These are phyloP conservation scores for Komagataella kurtzmanii DNA, from an alignment of 805 yeast genomes.

Conservation along the genomic window DNA sequence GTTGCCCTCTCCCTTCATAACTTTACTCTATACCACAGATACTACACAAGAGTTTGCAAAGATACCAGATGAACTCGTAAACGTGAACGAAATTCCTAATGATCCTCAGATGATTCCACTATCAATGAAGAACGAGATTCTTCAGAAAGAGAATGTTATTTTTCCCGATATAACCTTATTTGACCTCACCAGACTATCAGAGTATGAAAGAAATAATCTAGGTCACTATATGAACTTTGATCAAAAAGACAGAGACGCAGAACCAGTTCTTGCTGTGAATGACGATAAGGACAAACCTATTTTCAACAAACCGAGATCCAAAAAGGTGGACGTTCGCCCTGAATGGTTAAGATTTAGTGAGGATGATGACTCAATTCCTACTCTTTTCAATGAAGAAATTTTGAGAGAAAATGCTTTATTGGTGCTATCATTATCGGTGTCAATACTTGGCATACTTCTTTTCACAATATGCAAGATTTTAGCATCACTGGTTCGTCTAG, in stretches of 20 bases:
- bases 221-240: slow-evolving; percentile 18
- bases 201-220: slow-evolving; percentile 41
- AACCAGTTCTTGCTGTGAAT: slow-evolving; percentile 1
- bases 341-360: slow-evolving; percentile 14
- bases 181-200: slow-evolving; percentile 34
- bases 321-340: slow-evolving; percentile 7
- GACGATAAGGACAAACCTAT: slow-evolving; percentile 17
- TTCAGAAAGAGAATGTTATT: slow-evolving; percentile 20
- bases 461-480: neutral
- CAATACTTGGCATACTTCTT: slow-evolving; percentile 4
- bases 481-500: neutral
- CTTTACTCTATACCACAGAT: slow-evolving; percentile 43
- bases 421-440: slow-evolving; percentile 10
- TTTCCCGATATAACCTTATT: slow-evolving; percentile 42
- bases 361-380: slow-evolving; percentile 19
- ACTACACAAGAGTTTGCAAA: slow-evolving; percentile 11
- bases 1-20: slow-evolving; percentile 61
- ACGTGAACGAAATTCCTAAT: slow-evolving; percentile 16
- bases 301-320: slow-evolving; percentile 9
- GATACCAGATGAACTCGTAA: slow-evolving; percentile 6
- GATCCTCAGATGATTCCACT: slow-evolving; percentile 18
- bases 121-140: slow-evolving; percentile 14
- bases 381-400: slow-evolving; percentile 28
- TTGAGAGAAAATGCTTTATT: slow-evolving; percentile 37
- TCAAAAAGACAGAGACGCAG: slow-evolving; percentile 12